Base-by-base conservation (phyloP, 805 yeast species). In the Pichia thaimueangensis region DNA sequence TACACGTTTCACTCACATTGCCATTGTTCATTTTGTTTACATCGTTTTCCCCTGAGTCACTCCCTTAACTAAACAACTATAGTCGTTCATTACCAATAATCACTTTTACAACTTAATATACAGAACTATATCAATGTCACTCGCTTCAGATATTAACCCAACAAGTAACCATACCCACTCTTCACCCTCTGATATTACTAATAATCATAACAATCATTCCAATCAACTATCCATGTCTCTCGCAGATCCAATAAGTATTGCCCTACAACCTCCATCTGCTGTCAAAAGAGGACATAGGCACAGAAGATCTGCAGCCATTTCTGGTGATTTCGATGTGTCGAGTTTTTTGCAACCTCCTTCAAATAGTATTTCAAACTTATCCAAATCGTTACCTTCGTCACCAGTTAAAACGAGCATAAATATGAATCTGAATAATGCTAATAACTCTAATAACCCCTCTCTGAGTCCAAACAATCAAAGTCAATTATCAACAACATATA, bases 221-320 rank as follows among this genome's bases (percentile, higher is more conserved):
- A 10, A 6, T 4, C 12, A 22, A 7, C 31, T 17, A 33, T 16
- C 35, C 11, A 12, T 19, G 22, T 20, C 40, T 11, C 21, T 32
- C 5, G 24, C 41, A n/a, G 41, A 36, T 17, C 45, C 45, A 11
- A 42, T 42, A 7, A 19, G 32, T 8, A 30, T 42, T 13, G 7
- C 47, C 8, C 60, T 69, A 2, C 60, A 51, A 20, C 59, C 59
- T 8, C 59, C 58, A 15, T 25, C 48, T 35, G n/a, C n/a, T n/a
- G 52, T 45, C 39, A 66, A 65, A 54, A 66, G 76, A 48, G 76
- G 79, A 2, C 96, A 87, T 62, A 75, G 85, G 35, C 96, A 87
- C 55, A 76, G 86, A 54, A 67, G 96, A 40, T 86, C 95, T 0
- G 88, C 91, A 19, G 95, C 95, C 0, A 81, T 87, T 6, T 83